Conservation (phyloP, 1,284 basidiomycete species). For the Cryptococcus jaspeensis region DNA sequence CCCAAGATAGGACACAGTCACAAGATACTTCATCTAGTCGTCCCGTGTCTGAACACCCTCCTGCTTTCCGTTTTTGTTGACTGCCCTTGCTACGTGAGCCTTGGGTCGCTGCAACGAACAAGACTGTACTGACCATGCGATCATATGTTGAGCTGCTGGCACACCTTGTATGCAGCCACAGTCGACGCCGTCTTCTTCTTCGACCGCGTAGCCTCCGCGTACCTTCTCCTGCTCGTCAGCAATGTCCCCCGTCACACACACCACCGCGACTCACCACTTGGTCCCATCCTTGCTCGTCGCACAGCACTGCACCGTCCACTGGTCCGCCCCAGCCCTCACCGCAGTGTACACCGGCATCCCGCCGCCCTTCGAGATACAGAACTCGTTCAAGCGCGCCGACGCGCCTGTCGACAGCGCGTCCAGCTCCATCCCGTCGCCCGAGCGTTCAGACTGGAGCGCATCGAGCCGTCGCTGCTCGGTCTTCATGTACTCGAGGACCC, state of each 20-base stretch:
- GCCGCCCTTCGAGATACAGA: conserved; percentile 19
- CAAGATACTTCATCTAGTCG: no score
- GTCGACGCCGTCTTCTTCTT: conserved; percentile 34
- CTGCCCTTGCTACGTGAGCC: no score
- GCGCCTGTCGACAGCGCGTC: conserved; percentile 21
- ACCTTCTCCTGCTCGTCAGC: conserved; percentile 4
- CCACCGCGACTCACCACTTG: conserved; percentile 18
- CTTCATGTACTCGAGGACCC: conserved; percentile 22
- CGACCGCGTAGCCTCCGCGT: conserved; percentile 25
- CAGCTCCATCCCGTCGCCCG: conserved; percentile 9
- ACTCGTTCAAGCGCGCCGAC: conserved; percentile 26
- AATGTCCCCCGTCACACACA: neutral
- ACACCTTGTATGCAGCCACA: conserved; percentile 37
- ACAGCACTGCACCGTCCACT: conserved; percentile 21
- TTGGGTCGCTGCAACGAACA: no score
- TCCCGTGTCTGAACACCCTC: no score
- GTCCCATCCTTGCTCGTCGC: conserved; percentile 17
- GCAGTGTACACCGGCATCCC: conserved; percentile 19
- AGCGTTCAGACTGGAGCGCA: neutral
- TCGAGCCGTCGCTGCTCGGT: conserved; percentile 12
- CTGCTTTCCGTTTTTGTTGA: no score
- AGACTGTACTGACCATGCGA: no score
- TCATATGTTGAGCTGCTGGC: conserved; percentile 15
- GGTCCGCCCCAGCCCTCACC: neutral
- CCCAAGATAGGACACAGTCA: no score